Base-by-base conservation (phyloP, 768 basidiomycete genomes). In the Termitomyces sp. region DNA sequence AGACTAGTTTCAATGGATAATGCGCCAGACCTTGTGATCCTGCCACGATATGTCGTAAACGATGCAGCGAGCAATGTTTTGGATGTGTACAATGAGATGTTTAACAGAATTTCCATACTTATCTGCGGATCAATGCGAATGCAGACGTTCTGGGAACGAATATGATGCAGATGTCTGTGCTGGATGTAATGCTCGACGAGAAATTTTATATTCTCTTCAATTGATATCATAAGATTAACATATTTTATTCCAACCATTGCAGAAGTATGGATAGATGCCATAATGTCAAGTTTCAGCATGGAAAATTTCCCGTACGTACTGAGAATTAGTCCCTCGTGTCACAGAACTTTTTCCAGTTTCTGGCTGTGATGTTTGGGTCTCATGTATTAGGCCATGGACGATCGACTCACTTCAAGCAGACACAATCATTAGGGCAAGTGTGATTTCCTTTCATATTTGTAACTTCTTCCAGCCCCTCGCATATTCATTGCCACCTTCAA, bases 311-410 rank as follows among this genome's bases (percentile, higher is more conserved):
- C 3, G 67, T 68, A 42, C 11, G 42, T 55, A 44, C 14, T 10
- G 9, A 41, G 45, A 30, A 34, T 12, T 47, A n/a, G 16, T 35
- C 3, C 41, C 17, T 32, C 3, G 2, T 27, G 7, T 12, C 55
- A 37, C n/a, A 28, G 25, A 12, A 21, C 11, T 5, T 39, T 47
- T 45, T 46, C 1, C 44, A 81, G 79, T 54, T 56, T 19, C 43
- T 78, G 21, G 63, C 67, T 28, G 68, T 82, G 28, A 72, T 64
- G 51, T 44, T 45, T 44, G 73, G 74, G 12, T 23, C 44, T 4
- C 65, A 61, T 63, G 82, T 82, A 1, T 64, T 78, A 32, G 82
- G 82, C 21, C 79, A 3, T 81, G 77, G 66, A 72, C 79, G 10
- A 34, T n/a, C 3, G n/a, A 28, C 0, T 6, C 48, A 14, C 57